Evolutionary conservation across 257 asterid genomes (phyloP), one percentile per base, ranked within the genome.

Genomic region (Forsythia suspensa): DNA sequence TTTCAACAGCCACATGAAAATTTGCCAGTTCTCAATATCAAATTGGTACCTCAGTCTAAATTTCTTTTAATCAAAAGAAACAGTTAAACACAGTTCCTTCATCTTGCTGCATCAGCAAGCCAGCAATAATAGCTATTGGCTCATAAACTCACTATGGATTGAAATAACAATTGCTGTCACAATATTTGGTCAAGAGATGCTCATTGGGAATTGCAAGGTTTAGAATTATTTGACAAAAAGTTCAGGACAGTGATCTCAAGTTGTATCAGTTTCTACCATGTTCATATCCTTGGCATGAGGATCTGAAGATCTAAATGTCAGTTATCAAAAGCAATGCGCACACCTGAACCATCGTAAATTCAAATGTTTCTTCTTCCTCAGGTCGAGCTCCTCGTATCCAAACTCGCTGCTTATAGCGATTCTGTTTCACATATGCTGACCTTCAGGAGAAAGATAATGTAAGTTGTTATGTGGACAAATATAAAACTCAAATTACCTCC

Each of bases 321-420:
- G 43, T 65, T 59, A 73, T 34, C 70, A 68, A 80, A 74, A 77
- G 52, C 59, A 73, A 29, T 66, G 70, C 48, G 75, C 74, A 70
- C 38, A 92, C 97, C 97, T 93, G 99, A 87, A 86, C 79, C 99
- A 93, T 90, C 16, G 98, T 90, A 70, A 93, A 87, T 76, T 93
- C 96, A 80, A 93, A 93, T 76, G 77, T 78, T 85, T 91, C 98
- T 85, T 93, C 99, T 80, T 95, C 98, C 78, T 95, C 98, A 1
- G 98, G 99, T 20, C 99, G 90, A 82, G 96, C 85, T 78, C 99
- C 98, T 73, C 90, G 87, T 59, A 95, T 63, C 99, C 96, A 91
- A 81, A 95, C 90, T 73, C 98, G 89, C 79, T 95, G 92, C 86
- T 90, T 95, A 70, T 84, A 93, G 86, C 89, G 77, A 78, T 87